Evolutionary conservation across 2,329 filamentous ascomycete genomes (phyloP).

Genomic region (Orbilia javanica): DNA sequence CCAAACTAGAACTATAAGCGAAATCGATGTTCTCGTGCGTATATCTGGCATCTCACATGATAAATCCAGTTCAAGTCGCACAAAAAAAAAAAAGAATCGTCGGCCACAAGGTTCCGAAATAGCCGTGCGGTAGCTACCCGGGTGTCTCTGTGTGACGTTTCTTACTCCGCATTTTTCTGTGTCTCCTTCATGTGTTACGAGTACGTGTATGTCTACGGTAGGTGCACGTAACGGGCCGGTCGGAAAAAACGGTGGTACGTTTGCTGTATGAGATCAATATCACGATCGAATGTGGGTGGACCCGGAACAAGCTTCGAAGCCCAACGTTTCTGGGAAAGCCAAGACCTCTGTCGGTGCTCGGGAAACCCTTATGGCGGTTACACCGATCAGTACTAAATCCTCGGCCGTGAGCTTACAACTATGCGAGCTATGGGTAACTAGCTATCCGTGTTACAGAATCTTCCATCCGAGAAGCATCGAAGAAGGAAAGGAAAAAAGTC

Average conservation of each 20-base stretch:
- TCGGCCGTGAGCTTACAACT: constrained; percentile 5
- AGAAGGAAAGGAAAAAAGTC: constrained; percentile 12
- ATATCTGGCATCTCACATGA: constrained; percentile 45
- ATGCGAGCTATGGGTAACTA: background rate
- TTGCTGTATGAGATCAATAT: constrained; percentile 25
- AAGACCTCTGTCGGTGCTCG: constrained; percentile 30
- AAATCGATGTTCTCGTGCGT: constrained; percentile 35
- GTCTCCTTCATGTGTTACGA: constrained; percentile 28
- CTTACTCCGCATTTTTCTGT: constrained; percentile 7
- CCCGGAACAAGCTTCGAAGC: constrained; percentile 7
- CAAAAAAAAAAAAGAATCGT: constrained; percentile 23
- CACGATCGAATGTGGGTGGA: constrained; percentile 4
- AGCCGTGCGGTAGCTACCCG: constrained; percentile 32
- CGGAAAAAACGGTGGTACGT: constrained; percentile 7
- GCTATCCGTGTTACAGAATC: constrained; percentile 35
- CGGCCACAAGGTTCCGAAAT: constrained; percentile 10
- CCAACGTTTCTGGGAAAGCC: background rate
- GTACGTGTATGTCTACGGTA: constrained; percentile 4
- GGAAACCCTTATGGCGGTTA: constrained; percentile 15
- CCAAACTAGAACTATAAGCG: constrained; percentile 30
- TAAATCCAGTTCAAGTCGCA: constrained; percentile 12
- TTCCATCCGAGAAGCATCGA: constrained; percentile 34
- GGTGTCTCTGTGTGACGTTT: constrained; percentile 30
- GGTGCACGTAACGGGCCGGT: constrained; percentile 8
- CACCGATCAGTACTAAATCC: constrained; percentile 8